Base-by-base conservation (phyloP, 2,329 filamentous ascomycete species). In the Colletotrichum sp. region DNA sequence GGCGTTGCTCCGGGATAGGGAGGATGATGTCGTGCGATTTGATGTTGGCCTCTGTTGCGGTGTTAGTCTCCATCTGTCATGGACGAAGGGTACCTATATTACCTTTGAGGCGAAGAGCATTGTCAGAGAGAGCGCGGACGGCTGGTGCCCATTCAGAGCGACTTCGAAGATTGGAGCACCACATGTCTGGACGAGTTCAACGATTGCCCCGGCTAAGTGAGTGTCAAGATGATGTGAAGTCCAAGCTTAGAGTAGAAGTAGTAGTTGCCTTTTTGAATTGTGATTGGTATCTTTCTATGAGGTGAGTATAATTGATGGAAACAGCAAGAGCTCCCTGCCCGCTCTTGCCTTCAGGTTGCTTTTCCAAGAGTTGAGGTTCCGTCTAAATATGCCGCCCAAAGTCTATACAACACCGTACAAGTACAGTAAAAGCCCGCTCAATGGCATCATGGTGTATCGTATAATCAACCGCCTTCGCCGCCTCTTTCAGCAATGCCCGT, bases 21-120 rank as follows among this genome's bases (percentile, higher is more conserved):
- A 91, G 82, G 16, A 86, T 86, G 34, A 90, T 78, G 77, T 91
- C 89, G 76, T 90, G 86, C 3, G 83, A 84, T 18, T 82, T 79
- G 4, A 90, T 80, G 18, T 79, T 81, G 5, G 80, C 78, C 79
- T 90, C 89, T 90, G 63, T 10, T 8, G 15, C 6, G 12, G 3
- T 26, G 18, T 72, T 12, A 65, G 28, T 32, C 8, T 38, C 48
- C 34, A 10, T 6, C 13, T 55, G 78, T 38, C 77, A 34, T 68
- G 34, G 12, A 6, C 12, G 9, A 28, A 15, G 24, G 16, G 52
- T 2, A n/a, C n/a, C n/a, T n/a, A 71, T 12, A n/a, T 77, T 74
- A 80, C 82, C 82, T 79, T 80, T 81, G 80, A 83, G 82, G 13
- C 66, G 69, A 26, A 52, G 58, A 10, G 77, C 52, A 32, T 71